Base-by-base conservation (phyloP, 305 asterid genomes). In the Plantago coronopus region DNA sequence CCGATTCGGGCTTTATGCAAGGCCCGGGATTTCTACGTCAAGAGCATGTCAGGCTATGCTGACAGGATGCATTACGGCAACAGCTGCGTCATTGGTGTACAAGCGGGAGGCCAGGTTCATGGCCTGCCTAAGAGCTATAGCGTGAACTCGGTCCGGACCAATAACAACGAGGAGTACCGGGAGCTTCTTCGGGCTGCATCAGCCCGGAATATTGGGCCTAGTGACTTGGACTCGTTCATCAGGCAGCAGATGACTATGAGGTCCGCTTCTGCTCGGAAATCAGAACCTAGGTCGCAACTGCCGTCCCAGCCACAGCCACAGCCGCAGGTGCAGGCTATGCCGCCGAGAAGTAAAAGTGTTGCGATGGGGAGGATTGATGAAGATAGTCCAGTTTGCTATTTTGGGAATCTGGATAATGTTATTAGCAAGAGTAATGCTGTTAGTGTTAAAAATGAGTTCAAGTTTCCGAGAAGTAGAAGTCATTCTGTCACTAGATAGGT, bases 281-380 rank as follows among this genome's bases (percentile, higher is more conserved):
- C 54, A 7, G 25, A 18, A 22, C 15, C 64, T 1, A 2, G 13
- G 9, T 7, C 40, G 8, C 40, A 2, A 6, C 12, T 12, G 9
- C 40, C 2, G 9, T 12, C 11, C 0, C 40, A 34, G 8, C 8
- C 40, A 34, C 12, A 34, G 40, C 40, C 40, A 34, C 31, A 27
- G 31, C 31, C 31, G 5, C 31, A 27, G 5, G 31, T 71, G 19
- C 74, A 66, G 62, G 69, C 59, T 48, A 21, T 73, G 79, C 79
- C 87, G 66, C 78, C 79, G 3, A 75, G 94, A 12, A 88, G 96
- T 66, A 42, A 40, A 48, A 88, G 89, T 17, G 94, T 83, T 0
- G 89, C 77, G 0, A 88, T 88, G 94, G 89, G 86, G 0, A 81
- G 78, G 51, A 88, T 88, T 19, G 96, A 88, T 57, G 96, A 88